Evolutionary conservation across 2,329 filamentous ascomycete species (phyloP).

Genomic region (Colletotrichum gigasporum): DNA sequence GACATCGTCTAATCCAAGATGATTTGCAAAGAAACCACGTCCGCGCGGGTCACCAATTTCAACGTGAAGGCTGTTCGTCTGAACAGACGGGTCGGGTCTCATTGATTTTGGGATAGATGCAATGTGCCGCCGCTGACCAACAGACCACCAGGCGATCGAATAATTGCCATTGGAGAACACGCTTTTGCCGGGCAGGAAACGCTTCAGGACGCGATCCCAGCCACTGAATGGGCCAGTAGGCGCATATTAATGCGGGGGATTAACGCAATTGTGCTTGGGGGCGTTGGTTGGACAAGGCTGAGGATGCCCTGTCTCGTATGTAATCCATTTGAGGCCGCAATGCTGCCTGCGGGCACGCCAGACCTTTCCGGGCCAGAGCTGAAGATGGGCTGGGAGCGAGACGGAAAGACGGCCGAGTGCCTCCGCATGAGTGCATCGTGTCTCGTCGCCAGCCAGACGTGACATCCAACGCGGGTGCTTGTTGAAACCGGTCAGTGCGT

Average conservation of each 20-base stretch:
- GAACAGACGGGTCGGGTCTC: not conserved
- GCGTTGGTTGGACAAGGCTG: not conserved
- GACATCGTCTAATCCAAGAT: too few relatives aligned
- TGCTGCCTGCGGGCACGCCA: not conserved
- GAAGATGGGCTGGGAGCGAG: too few relatives aligned
- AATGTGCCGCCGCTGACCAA: not conserved
- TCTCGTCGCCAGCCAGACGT: too few relatives aligned
- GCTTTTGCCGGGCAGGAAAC: not conserved
- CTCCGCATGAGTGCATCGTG: too few relatives aligned
- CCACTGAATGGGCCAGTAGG: not conserved
- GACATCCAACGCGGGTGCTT: too few relatives aligned
- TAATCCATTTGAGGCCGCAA: conserved; percentile 11
- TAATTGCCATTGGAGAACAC: not conserved
- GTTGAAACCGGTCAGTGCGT: too few relatives aligned
- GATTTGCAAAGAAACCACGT: not conserved
- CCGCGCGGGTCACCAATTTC: not conserved
- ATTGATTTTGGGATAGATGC: not conserved
- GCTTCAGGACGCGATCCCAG: not conserved
- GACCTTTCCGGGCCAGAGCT: too few relatives aligned
- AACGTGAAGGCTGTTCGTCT: not conserved
- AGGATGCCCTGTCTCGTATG: conserved; percentile 21
- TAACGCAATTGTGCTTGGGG: not conserved
- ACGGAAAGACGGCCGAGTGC: too few relatives aligned
- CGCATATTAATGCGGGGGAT: conserved; percentile 12
- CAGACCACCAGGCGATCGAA: not conserved